Conservation (phyloP, 371 early-diverging fungal species). For the Mucor plumbeus region DNA sequence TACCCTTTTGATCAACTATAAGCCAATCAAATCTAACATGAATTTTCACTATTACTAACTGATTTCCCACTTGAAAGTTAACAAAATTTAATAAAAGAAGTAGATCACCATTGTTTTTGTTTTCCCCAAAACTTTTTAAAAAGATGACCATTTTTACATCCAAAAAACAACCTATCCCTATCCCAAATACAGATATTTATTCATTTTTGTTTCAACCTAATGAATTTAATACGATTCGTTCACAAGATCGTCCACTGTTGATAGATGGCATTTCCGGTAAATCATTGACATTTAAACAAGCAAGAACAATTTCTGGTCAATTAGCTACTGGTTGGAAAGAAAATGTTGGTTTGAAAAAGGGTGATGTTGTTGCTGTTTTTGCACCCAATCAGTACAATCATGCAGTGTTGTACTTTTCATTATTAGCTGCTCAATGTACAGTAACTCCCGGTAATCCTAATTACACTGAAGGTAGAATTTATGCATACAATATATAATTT, state of each 20-base stretch:
- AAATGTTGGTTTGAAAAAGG: slow-evolving; percentile 63
- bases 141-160: slow-evolving; percentile 23
- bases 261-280: slow-evolving; percentile 65
- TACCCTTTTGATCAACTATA: slow-evolving; percentile 1
- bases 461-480: slow-evolving; percentile 45
- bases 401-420: slow-evolving; percentile 42
- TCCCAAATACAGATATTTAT: slow-evolving; percentile 71
- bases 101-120: background rate
- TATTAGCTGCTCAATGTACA: slow-evolving; percentile 45
- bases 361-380: slow-evolving; percentile 76
- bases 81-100: slow-evolving; percentile 6
- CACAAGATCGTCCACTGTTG: slow-evolving; percentile 44
- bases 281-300: slow-evolving; percentile 64
- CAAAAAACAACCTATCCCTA: slow-evolving; percentile 26
- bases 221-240: slow-evolving; percentile 33
- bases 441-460: slow-evolving; percentile 51
- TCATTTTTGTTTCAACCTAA: slow-evolving; percentile 60
- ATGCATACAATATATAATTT: background rate
- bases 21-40: slow-evolving; percentile 3
- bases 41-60: slow-evolving; percentile 5
- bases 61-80: slow-evolving; percentile 2
- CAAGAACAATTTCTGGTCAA: slow-evolving; percentile 56
- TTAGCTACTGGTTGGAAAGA: slow-evolving; percentile 42
- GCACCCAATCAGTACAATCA: slow-evolving; percentile 69
- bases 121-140: too few relatives aligned